Evolutionary conservation across 2,329 filamentous ascomycete genomes (phyloP).

Genomic region (Aspergillus brunneoviolaceus): DNA sequence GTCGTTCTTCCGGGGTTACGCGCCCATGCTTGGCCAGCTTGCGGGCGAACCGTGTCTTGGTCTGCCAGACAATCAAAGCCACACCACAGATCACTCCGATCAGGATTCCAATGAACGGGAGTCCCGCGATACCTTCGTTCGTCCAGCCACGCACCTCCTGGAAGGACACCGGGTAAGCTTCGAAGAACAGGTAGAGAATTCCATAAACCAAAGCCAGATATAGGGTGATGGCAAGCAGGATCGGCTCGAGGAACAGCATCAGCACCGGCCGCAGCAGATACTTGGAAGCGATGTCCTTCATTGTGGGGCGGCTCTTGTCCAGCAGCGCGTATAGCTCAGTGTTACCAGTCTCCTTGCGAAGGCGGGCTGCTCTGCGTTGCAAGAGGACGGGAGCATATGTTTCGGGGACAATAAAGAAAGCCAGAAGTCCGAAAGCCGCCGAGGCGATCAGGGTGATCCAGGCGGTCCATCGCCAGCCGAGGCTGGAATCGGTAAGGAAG

Average conservation of each 20-base stretch:
- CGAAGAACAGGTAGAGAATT: constrained; percentile 41
- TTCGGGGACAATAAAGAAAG: constrained; percentile 51
- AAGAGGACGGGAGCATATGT: constrained; percentile 53
- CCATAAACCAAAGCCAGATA: constrained; percentile 44
- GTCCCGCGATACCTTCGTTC: constrained; percentile 35
- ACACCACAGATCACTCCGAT: constrained; percentile 37
- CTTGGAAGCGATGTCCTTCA: constrained; percentile 42
- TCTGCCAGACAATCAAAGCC: constrained; percentile 39
- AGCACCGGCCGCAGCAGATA: constrained; percentile 48
- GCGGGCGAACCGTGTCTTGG: constrained; percentile 42
- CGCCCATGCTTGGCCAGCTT: constrained; percentile 32
- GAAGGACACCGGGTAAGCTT: constrained; percentile 45
- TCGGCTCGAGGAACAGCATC: constrained; percentile 52
- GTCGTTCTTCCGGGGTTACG: constrained; percentile 46
- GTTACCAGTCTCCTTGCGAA: constrained; percentile 50
- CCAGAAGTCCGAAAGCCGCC: constrained; percentile 44
- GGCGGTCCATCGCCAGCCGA: constrained; percentile 59
- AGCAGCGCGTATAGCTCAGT: constrained; percentile 46
- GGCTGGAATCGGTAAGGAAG: constrained; percentile 49
- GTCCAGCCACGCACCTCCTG: constrained; percentile 39
- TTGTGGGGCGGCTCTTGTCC: constrained; percentile 44
- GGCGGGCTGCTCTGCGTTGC: constrained; percentile 45
- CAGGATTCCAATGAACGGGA: constrained; percentile 41
- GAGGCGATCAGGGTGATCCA: constrained; percentile 56
- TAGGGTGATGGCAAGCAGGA: constrained; percentile 49